phyloP scores from a whole-genome alignment of 441 rosid species.

The Populus hybrid region DNA sequence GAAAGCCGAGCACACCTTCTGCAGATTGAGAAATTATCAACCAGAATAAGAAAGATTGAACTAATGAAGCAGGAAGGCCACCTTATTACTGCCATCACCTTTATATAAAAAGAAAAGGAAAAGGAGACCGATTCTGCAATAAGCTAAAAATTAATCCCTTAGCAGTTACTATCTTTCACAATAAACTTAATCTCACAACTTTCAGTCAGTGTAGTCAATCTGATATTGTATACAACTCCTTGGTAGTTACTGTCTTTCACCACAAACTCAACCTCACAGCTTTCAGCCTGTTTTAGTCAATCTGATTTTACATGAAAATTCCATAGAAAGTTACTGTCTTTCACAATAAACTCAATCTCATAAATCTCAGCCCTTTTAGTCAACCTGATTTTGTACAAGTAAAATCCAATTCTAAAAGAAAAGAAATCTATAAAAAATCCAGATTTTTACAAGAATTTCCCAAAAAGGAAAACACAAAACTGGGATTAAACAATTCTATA shows the following conservation, averaged over 20 bases:
- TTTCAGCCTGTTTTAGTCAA: background rate
- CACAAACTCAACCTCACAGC: background rate
- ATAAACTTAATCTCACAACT: background rate
- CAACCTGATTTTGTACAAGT: background rate
- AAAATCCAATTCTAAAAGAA: background rate
- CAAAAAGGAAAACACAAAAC: conserved; percentile 5
- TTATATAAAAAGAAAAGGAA: background rate
- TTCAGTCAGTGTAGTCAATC: background rate
- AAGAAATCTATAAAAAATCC: background rate
- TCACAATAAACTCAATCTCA: background rate
- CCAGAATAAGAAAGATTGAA: background rate
- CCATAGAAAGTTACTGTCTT: background rate
- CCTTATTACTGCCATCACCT: background rate
- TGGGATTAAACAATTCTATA: conserved; percentile 11
- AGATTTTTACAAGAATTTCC: conserved; percentile 13
- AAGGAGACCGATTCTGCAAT: background rate
- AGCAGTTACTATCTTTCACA: background rate
- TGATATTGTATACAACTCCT: background rate
- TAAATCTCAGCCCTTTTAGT: background rate
- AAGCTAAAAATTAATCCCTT: background rate
- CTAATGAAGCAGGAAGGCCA: conserved; percentile 3
- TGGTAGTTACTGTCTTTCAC: background rate
- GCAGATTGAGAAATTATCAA: conserved; percentile 4
- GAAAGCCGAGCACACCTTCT: conserved; percentile 9
- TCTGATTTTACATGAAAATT: background rate